Percentiles rank a stretch among this genome's conserved stretches.
These are phyloP conservation scores for Protostelium mycophagum DNA, from an alignment of 78 protist genomes.

Conservation along the genomic window DNA sequence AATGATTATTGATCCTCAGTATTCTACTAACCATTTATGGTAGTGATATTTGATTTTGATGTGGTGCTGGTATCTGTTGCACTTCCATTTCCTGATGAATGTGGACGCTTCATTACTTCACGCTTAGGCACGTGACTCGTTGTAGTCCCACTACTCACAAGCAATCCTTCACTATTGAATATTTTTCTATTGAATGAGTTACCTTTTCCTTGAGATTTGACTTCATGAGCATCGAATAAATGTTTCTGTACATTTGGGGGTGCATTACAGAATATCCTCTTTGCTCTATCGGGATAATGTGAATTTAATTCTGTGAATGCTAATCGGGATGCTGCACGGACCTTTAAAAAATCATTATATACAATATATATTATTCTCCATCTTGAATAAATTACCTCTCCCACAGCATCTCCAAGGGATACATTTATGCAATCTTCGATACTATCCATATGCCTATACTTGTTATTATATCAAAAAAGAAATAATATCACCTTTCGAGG, in stretches of 20 bases:
- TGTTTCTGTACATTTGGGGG: background rate
- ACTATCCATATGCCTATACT: background rate
- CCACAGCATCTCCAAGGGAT: background rate
- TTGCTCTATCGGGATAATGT: background rate
- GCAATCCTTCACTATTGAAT: too few relatives aligned
- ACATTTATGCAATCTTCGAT: background rate
- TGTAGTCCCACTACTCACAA: too few relatives aligned
- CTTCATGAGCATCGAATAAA: background rate
- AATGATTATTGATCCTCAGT: too few relatives aligned
- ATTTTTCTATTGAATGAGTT: too few relatives aligned
- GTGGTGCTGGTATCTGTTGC: too few relatives aligned
- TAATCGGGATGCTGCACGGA: background rate
- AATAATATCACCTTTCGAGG: background rate
- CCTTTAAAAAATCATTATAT: background rate
- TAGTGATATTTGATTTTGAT: too few relatives aligned
- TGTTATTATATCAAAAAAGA: background rate
- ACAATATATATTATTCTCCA: too few relatives aligned
- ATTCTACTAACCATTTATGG: too few relatives aligned
- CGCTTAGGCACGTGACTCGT: too few relatives aligned
- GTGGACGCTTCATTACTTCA: too few relatives aligned
- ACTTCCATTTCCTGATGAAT: too few relatives aligned
- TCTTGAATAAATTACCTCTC: background rate
- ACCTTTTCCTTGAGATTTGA: too few relatives aligned
- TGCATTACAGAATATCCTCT: background rate
- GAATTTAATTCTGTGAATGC: background rate